Percentiles rank a stretch among this genome's conserved stretches.
Conservation (phyloP, 2,329 filamentous ascomycete genomes). For the Botrytis squamosa region DNA sequence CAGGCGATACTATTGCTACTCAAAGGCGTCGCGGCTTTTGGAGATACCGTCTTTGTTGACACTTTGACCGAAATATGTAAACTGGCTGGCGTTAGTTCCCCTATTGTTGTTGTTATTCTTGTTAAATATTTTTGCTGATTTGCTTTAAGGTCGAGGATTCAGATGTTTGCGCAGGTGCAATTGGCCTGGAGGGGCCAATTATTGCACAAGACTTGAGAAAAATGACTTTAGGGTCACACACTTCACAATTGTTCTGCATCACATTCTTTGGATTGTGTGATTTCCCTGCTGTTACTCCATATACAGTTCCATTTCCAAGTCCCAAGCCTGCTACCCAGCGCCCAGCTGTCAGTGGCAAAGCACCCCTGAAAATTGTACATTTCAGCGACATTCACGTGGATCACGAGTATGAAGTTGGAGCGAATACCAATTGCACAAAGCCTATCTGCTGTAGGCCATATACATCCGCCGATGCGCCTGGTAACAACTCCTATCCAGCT, state of each 20-base stretch:
- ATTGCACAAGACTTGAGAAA: slow-evolving; percentile 51
- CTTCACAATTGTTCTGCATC: slow-evolving; percentile 52
- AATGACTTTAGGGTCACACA: slow-evolving; percentile 49
- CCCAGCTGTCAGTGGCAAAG: slow-evolving; percentile 41
- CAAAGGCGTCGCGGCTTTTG: slow-evolving; percentile 46
- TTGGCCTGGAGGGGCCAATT: slow-evolving; percentile 53
- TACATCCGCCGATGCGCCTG: slow-evolving; percentile 41
- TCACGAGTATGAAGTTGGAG: slow-evolving; percentile 42
- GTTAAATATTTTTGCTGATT: background rate
- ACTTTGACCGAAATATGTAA: slow-evolving; percentile 42
- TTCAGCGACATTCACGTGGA: slow-evolving; percentile 47
- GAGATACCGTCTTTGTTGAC: slow-evolving; percentile 44
- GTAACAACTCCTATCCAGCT: slow-evolving; percentile 41
- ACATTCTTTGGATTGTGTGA: slow-evolving; percentile 47
- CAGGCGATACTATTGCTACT: slow-evolving; percentile 42
- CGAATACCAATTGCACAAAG: slow-evolving; percentile 45
- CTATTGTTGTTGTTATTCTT: background rate
- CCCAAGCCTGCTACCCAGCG: slow-evolving; percentile 39
- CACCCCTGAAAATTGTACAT: slow-evolving; percentile 44
- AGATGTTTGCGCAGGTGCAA: slow-evolving; percentile 44
- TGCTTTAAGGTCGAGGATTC: slow-evolving; percentile 35
- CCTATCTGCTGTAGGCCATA: slow-evolving; percentile 45
- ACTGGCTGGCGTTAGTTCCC: slow-evolving; percentile 25
- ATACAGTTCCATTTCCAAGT: slow-evolving; percentile 40
- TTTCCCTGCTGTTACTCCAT: slow-evolving; percentile 40